Conservation (phyloP, 257 asterid species). For the Agastache rugosa region DNA sequence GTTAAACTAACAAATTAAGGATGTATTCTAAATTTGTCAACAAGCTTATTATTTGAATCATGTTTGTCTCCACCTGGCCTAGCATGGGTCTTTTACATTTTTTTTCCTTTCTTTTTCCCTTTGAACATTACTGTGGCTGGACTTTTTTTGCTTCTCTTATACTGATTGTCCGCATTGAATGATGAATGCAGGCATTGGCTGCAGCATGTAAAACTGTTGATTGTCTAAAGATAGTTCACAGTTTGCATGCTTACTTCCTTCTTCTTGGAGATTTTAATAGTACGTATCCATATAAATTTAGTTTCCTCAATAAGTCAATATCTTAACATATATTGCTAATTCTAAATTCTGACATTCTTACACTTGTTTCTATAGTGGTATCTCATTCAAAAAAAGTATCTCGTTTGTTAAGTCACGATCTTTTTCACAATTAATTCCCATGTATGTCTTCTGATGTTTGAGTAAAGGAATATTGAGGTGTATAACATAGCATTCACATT, state of each 20-base stretch:
- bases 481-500: neutral
- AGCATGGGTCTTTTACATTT: slow-evolving; percentile 11
- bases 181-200: slow-evolving; percentile 89
- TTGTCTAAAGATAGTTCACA: slow-evolving; percentile 87
- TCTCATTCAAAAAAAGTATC: slow-evolving; percentile 1
- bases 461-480: neutral
- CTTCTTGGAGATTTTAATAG: slow-evolving; percentile 83
- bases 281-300: slow-evolving; percentile 43
- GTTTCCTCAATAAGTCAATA: slow-evolving; percentile 27
- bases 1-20: slow-evolving; percentile 18
- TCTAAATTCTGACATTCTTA: slow-evolving; percentile 9
- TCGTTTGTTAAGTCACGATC: neutral
- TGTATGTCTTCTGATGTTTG: neutral
- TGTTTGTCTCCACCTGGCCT: slow-evolving; percentile 21
- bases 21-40: neutral
- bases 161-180: slow-evolving; percentile 38
- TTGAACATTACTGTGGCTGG: slow-evolving; percentile 27
- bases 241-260: slow-evolving; percentile 93
- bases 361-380: neutral
- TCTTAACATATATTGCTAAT: slow-evolving; percentile 13
- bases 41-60: neutral
- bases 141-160: no score
- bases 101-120: slow-evolving; percentile 10
- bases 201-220: slow-evolving; percentile 98
- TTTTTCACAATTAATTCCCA: slow-evolving; percentile 6